phyloP scores from a whole-genome alignment of 805 yeast genomes.

The Kuraishia hungarica region DNA sequence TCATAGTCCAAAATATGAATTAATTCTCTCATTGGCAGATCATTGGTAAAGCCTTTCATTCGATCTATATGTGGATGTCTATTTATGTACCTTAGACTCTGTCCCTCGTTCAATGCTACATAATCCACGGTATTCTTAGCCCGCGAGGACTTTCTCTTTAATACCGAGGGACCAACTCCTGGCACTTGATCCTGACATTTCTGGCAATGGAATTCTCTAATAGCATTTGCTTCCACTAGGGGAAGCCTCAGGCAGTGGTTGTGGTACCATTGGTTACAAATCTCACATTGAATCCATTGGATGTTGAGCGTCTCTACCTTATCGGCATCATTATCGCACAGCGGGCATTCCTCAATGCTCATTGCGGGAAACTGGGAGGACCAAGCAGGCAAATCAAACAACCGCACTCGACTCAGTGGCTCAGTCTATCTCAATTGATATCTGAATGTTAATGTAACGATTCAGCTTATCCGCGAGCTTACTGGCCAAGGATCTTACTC shows the following conservation, averaged over 20 bases:
- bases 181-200: slow-evolving; percentile 25
- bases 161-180: slow-evolving; percentile 39
- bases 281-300: slow-evolving; percentile 51
- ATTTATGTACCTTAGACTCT: slow-evolving; percentile 36
- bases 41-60: slow-evolving; percentile 22
- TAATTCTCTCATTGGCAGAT: slow-evolving; percentile 14
- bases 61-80: slow-evolving; percentile 48
- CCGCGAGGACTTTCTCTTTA: slow-evolving; percentile 47
- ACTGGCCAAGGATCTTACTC: no score
- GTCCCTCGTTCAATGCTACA: slow-evolving; percentile 72
- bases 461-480: no score
- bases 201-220: slow-evolving; percentile 47
- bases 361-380: neutral
- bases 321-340: slow-evolving; percentile 10
- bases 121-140: slow-evolving; percentile 55
- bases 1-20: slow-evolving; percentile 19
- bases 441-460: no score
- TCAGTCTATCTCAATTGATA: no score
- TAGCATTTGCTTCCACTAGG: slow-evolving; percentile 24
- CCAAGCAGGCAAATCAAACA: neutral
- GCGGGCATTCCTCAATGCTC: slow-evolving; percentile 12
- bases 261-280: slow-evolving; percentile 50
- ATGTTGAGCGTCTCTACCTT: slow-evolving; percentile 8
- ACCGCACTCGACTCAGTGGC: no score
- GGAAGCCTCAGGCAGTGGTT: slow-evolving; percentile 34